These are phyloP conservation scores for Aspergillus fumigatiaffinis DNA, from an alignment of 2,329 filamentous ascomycete genomes.

Conservation along the genomic window DNA sequence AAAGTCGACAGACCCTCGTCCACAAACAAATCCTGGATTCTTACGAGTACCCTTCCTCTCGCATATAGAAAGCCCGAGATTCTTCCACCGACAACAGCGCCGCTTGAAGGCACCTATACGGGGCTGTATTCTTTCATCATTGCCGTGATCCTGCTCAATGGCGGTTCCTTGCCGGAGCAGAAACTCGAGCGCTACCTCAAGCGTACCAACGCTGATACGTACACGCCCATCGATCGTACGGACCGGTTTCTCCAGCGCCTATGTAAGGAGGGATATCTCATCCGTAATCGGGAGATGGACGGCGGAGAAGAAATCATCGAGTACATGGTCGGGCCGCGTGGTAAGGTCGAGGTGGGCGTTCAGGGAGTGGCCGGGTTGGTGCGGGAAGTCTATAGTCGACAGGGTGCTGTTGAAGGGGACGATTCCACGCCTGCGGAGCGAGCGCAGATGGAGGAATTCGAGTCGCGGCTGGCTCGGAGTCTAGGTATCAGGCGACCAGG, in stretches of 20 bases:
- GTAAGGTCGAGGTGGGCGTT: conserved; percentile 78
- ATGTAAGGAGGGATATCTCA: conserved; percentile 77
- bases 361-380: conserved; percentile 70
- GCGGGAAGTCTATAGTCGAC: conserved; percentile 49
- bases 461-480: conserved; percentile 59
- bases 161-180: conserved; percentile 70
- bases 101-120: conserved; percentile 73
- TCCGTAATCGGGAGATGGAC: conserved; percentile 64
- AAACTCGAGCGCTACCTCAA: conserved; percentile 73
- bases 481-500: conserved; percentile 48
- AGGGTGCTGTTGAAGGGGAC: conserved; percentile 16
- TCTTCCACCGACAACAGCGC: conserved; percentile 63
- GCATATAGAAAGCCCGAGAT: conserved; percentile 65
- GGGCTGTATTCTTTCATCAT: conserved; percentile 79
- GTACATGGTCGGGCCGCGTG: conserved; percentile 80
- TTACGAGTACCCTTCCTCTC: conserved; percentile 68
- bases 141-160: conserved; percentile 67
- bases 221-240: conserved; percentile 71
- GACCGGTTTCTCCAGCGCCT: conserved; percentile 71
- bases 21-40: conserved; percentile 68
- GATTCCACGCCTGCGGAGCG: conserved; percentile 14
- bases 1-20: conserved; percentile 40
- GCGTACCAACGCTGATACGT: conserved; percentile 70
- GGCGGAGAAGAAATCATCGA: conserved; percentile 73
- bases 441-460: conserved; percentile 52